Base-by-base conservation (phyloP, 768 basidiomycete species). In the Tricholoma flavovirens region DNA sequence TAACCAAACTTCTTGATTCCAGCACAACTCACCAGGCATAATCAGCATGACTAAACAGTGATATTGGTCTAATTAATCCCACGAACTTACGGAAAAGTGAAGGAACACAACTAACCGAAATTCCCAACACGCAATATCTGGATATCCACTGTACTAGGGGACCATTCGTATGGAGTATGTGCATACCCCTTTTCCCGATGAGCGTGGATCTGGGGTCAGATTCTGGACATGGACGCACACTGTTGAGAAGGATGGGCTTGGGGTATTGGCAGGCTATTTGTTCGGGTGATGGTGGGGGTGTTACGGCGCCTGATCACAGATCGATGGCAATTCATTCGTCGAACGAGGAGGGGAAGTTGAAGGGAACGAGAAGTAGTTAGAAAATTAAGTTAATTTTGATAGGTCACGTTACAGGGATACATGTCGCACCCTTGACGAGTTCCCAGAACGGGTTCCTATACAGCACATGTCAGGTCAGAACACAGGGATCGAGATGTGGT, bases 71-170 rank as follows among this genome's bases (percentile, higher is more conserved):
- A 22, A 11, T 48, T 6, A 30, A 30, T 30, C 45, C 15, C 46
- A 49, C 26, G 29, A 17, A 30, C 9, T 49, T 3, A 24, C 46
- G 9, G 46, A n/a, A 30, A 17, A 4, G n/a, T 14, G n/a, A 29
- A 8, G 46, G 26, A 48, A 6, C 29, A 15, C 42, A 48, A 69
- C 76, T 51, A 58, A 80, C 78, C 76, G 58, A 90, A 77, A 56
- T 88, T 84, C 38, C 90, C 90, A 32, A 86, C 77, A 36, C 88
- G 87, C 54, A 90, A 72, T 75, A 90, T 84, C 71, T 90, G 90
- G 48, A 90, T 75, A 63, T 88, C 82, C 46, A 90, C 88, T 0
- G 81, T 86, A 64, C 76, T 78, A 1, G 87, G 84, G 9, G 85
- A 77, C 90, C 90, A 91, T 54, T 81, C 76, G 65, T 92, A 90